Evolutionary conservation across 495 filamentous ascomycete genomes (phyloP).

Genomic region (Parathielavia hyrcaniae): DNA sequence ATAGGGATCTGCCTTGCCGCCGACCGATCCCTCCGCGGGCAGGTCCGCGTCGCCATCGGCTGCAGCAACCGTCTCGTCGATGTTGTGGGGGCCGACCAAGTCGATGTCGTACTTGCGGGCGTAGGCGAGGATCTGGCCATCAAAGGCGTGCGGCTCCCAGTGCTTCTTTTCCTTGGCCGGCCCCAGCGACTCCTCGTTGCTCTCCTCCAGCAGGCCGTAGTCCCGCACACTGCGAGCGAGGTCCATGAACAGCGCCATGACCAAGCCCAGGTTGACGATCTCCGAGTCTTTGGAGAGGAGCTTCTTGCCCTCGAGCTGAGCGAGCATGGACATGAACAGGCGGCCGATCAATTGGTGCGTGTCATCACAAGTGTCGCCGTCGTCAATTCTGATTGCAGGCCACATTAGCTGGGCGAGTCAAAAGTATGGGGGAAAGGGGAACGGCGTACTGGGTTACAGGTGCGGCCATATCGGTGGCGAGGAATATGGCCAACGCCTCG

Average conservation of each 20-base stretch:
- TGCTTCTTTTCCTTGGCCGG: constrained; percentile 23
- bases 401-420: not conserved
- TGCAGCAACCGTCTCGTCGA: constrained; percentile 23
- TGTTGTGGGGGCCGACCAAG: constrained; percentile 26
- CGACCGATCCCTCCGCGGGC: constrained; percentile 13
- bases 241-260: constrained; percentile 34
- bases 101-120: constrained; percentile 24
- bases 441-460: constrained; percentile 11
- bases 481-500: constrained; percentile 26
- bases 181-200: constrained; percentile 11
- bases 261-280: constrained; percentile 29
- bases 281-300: constrained; percentile 28
- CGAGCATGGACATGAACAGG: constrained; percentile 36
- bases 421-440: no score
- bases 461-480: not conserved
- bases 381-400: constrained; percentile 24
- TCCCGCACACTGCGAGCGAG: constrained; percentile 11
- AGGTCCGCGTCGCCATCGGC: constrained; percentile 21
- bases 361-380: constrained; percentile 19
- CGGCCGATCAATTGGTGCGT: constrained; percentile 28
- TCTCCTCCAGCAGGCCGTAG: constrained; percentile 4
- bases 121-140: constrained; percentile 23
- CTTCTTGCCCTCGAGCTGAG: constrained; percentile 28
- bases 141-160: constrained; percentile 17
- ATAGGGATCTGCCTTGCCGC: constrained; percentile 21